Conservation (phyloP, 441 rosid species). For the Metrosideros polymorpha region DNA sequence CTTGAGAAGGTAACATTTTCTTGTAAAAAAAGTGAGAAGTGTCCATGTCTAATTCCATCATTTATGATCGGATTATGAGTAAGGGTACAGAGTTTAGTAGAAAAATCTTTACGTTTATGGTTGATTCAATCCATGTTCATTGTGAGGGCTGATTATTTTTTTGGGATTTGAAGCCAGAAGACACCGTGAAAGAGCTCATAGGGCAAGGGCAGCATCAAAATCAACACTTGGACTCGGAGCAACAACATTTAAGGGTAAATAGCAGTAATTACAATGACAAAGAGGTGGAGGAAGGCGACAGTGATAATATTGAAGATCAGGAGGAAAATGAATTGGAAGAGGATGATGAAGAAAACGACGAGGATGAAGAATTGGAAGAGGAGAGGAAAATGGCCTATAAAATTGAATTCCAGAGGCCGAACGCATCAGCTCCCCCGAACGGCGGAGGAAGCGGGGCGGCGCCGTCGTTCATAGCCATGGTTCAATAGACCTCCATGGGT, state of each 20-base stretch:
- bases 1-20: constrained; percentile 27
- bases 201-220: constrained; percentile 21
- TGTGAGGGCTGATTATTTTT: constrained; percentile 24
- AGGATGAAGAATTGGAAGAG: constrained; percentile 11
- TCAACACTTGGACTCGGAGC: not conserved
- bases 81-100: not conserved
- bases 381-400: constrained; percentile 44
- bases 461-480: constrained; percentile 60
- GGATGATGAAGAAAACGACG: constrained; percentile 40
- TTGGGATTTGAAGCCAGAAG: constrained; percentile 81
- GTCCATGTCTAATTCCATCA: not conserved
- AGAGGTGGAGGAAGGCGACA: constrained; percentile 16
- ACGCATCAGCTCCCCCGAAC: constrained; percentile 23
- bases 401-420: constrained; percentile 53
- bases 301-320: constrained; percentile 22
- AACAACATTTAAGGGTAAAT: constrained; percentile 22
- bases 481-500: constrained; percentile 25
- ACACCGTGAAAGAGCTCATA: constrained; percentile 65
- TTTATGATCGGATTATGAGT: not conserved
- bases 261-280: constrained; percentile 28
- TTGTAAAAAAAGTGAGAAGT: not conserved
- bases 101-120: not conserved
- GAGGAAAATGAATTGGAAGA: constrained; percentile 20
- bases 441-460: constrained; percentile 57
- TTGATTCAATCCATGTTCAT: not conserved